Base-by-base conservation (phyloP, 768 basidiomycete genomes). In the Boletus coccyginus region DNA sequence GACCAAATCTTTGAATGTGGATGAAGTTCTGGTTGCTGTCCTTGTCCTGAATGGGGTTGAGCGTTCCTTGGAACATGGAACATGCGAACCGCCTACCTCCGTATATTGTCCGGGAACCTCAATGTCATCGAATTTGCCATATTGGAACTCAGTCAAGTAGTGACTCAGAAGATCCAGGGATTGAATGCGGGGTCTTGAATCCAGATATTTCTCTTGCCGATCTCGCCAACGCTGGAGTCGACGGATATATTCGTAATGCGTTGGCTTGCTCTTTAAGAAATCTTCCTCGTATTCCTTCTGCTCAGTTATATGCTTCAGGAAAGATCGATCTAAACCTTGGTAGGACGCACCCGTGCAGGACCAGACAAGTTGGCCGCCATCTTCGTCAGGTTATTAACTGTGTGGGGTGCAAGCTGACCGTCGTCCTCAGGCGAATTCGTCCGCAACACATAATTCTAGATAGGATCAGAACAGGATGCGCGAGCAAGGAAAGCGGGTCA, bases 81-180 rank as follows among this genome's bases (percentile, higher is more conserved):
- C 31, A 42, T 45, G 13, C 31, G 10, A 36, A 66, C 24, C n/a
- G 2, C 76, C 64, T 52, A 91, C 94, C 82, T 98, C 92, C 0
- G 94, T 90, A 69, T 99, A 99, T 71, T 99, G 97, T 8, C 97
- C 97, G n/a, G 95, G 95, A 48, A 99, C 85, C 67, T 99, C 95
- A 39, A 99, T 92, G 60, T 99, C 96, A 60, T 98, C 97, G 48
- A 96, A 94, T 70, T 94, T 97, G 66, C 86, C 87, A 71, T 98
- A 94, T 63, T 98, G 96, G 78, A 98, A 99, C 72, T 98, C 97
- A 8, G 92, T 90, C 64, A 99, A 77, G 73, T 94, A 97, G 72
- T 95, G 94, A 61, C 92, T 94, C 42, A 92, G 77, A 46, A 86
- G 77, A 59, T 97, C 94, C 53, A 99, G 76, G 6, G 92, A 85